Evolutionary conservation across 2,329 filamentous ascomycete genomes (phyloP), one percentile per base, ranked within the genome.

Genomic region (Cladosporium sp.): DNA sequence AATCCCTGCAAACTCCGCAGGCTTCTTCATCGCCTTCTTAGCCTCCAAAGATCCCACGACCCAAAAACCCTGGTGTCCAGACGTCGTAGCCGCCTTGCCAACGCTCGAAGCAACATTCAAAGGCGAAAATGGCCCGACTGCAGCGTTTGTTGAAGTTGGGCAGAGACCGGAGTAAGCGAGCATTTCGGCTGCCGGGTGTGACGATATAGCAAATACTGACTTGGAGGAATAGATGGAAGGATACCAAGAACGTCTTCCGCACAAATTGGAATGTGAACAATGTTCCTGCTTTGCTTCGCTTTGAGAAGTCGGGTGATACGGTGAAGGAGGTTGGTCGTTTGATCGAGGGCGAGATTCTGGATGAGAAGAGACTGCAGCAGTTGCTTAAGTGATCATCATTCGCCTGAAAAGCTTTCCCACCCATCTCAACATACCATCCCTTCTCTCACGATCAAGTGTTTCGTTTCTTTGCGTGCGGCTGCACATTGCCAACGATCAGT

Each of bases 261-360:
- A 43, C 27, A 2, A 36, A 35, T 3, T 55, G 47, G 47, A 53
- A 51, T 11, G 50, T 55, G 13, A 45, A 51, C 40, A 58, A 52
- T 22, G 51, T 53, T 13, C 56, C 56, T 9, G 49, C 54, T 11
- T 42, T 58, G 35, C 45, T 53, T 6, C 49, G 49, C 7, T 58
- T 46, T 16, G 54, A 58, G 43, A 50, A 41, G 20, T 8, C 49
- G 1, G 47, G 48, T 6, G 32, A 43, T 7, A 50, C 32, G 3
- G 33, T 53, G 13, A 46, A 50, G 40, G 56, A 58, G 22, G 50
- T 52, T 7, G 56, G 54, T 3, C 38, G 56, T 7, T 43, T 58
- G 36, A 38, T 55, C n/a, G 56, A 58, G 20, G 49, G 54, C 2
- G 56, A 58, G 42, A 58, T 58, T 41, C 9, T 58, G 49, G 49